Base-by-base conservation (phyloP, 805 yeast species). In the Barnettozyma wickerhamii region DNA sequence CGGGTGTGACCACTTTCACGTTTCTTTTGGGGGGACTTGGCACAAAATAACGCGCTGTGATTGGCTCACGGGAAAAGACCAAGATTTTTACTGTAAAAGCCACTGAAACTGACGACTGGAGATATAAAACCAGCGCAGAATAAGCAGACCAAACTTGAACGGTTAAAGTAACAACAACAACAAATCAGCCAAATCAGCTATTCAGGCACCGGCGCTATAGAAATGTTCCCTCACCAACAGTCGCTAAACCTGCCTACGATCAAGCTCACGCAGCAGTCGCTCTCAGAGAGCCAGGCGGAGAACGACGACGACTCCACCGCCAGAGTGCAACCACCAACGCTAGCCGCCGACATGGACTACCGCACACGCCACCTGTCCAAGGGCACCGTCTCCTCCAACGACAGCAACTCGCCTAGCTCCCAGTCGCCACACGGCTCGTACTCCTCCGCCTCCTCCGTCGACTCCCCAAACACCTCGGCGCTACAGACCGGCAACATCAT, bases 321-420 rank as follows among this genome's bases (percentile, higher is more conserved):
- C 32, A 32, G 27, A 10, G 13, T 18, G 19, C 26, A 30, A 19
- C 10, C 10, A 9, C 7, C 33, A 30, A 12, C n/a, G 14, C 12
- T 19, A 15, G 12, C 30, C 30, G 30, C 12, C 26, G 32, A 26
- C n/a, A n/a, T n/a, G n/a, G 35, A 23, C 19, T 40, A 30, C 29
- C 20, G 21, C 19, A 21, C 35, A 14, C 36, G 43, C 26, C 52
- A 46, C 35, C 46, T 45, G 21, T 50, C 55, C 10, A 52, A 51
- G 47, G 49, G 50, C 10, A 46, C 50, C 2, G 49, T 39, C 10
- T 49, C 56, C 2, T 52, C 56, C 4, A 53, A 46, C 27, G 58
- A 49, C 35, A 45, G 57, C 17, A 52, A 52, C 48, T 54, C 59
- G 2, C 59, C 60, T 33, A 45, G 48, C 35, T 55, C 58, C 9